These are phyloP conservation scores for Scalesia atractyloides DNA, from an alignment of 129 eudicot genomes.

Conservation along the genomic window DNA sequence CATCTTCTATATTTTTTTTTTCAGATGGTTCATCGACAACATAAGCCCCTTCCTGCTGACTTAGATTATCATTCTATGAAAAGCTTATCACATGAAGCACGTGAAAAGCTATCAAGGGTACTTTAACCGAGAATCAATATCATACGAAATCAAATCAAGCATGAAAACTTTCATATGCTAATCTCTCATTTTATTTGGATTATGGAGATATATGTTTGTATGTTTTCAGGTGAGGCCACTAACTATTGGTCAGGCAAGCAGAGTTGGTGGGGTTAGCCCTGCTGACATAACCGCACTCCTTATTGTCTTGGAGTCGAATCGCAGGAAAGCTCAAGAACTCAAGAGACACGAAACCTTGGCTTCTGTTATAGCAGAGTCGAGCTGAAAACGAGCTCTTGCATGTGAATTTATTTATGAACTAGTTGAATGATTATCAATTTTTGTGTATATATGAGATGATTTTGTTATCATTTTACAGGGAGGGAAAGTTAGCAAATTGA, in stretches of 20 bases:
- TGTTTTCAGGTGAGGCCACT: constrained; percentile 78
- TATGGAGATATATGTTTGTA: neutral
- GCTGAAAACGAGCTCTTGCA: constrained; percentile 7
- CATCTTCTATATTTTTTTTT: constrained; percentile 13
- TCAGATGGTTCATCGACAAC: constrained; percentile 92
- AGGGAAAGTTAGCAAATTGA: neutral
- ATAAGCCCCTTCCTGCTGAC: constrained; percentile 78
- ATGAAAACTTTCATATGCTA: constrained; percentile 8
- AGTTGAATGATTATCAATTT: neutral
- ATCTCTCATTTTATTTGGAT: neutral
- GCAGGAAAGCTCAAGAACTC: constrained; percentile 61
- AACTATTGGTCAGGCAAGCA: constrained; percentile 93
- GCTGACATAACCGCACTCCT: constrained; percentile 95
- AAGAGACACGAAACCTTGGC: constrained; percentile 42
- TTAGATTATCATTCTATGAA: constrained; percentile 78
- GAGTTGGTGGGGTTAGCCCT: constrained; percentile 98
- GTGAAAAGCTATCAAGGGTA: constrained; percentile 92
- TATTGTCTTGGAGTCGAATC: constrained; percentile 71
- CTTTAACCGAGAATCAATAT: neutral
- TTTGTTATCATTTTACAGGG: neutral
- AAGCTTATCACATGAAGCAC: constrained; percentile 86
- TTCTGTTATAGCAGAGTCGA: constrained; percentile 37
- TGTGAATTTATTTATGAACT: neutral
- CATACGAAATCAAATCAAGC: neutral
- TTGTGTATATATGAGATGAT: constrained; percentile 2